phyloP scores from a whole-genome alignment of 768 basidiomycete species.

The Pulveroboletus sp. region DNA sequence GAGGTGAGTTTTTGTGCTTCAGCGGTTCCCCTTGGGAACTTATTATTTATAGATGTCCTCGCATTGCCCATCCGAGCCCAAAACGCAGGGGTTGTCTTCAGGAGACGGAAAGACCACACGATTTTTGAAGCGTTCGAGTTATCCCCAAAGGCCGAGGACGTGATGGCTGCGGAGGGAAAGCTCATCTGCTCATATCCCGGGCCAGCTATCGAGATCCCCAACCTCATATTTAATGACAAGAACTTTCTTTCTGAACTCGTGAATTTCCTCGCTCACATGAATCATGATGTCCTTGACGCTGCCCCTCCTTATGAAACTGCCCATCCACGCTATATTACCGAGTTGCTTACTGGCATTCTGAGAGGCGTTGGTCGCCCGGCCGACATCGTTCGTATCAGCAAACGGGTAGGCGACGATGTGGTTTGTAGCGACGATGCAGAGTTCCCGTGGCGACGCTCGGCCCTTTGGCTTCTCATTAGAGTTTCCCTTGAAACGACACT shows the following conservation, averaged over 20 bases:
- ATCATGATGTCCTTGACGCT: constrained; percentile 30
- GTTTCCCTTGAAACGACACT: too few relatives aligned
- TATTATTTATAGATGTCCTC: not conserved
- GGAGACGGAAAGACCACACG: not conserved
- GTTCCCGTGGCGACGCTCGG: constrained; percentile 36
- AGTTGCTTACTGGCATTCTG: constrained; percentile 47
- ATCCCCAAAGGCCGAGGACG: not conserved
- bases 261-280: constrained; percentile 38
- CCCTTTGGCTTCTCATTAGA: constrained; percentile 33
- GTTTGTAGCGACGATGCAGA: constrained; percentile 10
- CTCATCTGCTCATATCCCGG: not conserved
- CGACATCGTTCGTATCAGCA: too few relatives aligned
- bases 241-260: too few relatives aligned
- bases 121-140: not conserved
- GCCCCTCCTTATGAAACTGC: constrained; percentile 27
- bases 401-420: constrained; percentile 32
- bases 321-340: constrained; percentile 44
- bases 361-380: too few relatives aligned
- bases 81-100: too few relatives aligned
- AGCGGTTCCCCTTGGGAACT: not conserved
- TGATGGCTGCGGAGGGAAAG: not conserved
- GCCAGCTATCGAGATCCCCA: not conserved
- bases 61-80: not conserved
- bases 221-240: too few relatives aligned
- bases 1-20: too few relatives aligned